These are phyloP conservation scores for Ascochyta lentis DNA, from an alignment of 2,329 filamentous ascomycete species.

Conservation along the genomic window DNA sequence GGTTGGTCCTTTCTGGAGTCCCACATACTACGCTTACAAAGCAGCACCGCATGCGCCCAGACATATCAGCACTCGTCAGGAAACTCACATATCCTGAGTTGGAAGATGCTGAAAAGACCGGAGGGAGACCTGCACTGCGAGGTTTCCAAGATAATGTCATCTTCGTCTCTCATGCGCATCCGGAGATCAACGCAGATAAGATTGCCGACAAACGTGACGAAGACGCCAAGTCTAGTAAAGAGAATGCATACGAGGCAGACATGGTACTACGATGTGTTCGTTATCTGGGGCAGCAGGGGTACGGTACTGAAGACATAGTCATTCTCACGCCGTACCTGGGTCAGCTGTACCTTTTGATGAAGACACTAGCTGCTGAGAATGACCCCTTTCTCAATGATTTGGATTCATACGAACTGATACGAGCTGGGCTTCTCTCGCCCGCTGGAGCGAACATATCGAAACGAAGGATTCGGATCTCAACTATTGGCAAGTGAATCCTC, in stretches of 20 bases:
- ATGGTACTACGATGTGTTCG: conserved; percentile 71
- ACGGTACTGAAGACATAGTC: conserved; percentile 69
- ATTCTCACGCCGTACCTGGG: conserved; percentile 76
- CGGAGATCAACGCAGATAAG: conserved; percentile 56
- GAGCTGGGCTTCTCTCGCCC: conserved; percentile 66
- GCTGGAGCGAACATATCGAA: conserved; percentile 61
- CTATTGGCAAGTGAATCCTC: conserved; percentile 63
- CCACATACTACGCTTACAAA: conserved; percentile 61
- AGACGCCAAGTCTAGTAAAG: conserved; percentile 60
- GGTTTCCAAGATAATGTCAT: conserved; percentile 68
- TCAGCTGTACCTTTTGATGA: conserved; percentile 65
- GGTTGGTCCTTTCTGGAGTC: conserved; percentile 64
- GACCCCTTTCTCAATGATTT: conserved; percentile 73
- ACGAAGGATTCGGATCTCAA: conserved; percentile 66
- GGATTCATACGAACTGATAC: conserved; percentile 68
- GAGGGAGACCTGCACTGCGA: conserved; percentile 54
- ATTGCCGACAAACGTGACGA: conserved; percentile 61
- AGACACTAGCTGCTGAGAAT: conserved; percentile 61
- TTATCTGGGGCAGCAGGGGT: conserved; percentile 75
- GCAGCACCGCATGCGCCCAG: conserved; percentile 73
- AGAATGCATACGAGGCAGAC: conserved; percentile 69
- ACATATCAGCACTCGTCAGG: conserved; percentile 67
- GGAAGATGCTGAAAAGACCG: conserved; percentile 60
- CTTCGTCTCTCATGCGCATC: conserved; percentile 69
- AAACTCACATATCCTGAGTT: conserved; percentile 68